Conservation (phyloP, 2,329 filamentous ascomycete genomes). For the Aspergillus sp. region DNA sequence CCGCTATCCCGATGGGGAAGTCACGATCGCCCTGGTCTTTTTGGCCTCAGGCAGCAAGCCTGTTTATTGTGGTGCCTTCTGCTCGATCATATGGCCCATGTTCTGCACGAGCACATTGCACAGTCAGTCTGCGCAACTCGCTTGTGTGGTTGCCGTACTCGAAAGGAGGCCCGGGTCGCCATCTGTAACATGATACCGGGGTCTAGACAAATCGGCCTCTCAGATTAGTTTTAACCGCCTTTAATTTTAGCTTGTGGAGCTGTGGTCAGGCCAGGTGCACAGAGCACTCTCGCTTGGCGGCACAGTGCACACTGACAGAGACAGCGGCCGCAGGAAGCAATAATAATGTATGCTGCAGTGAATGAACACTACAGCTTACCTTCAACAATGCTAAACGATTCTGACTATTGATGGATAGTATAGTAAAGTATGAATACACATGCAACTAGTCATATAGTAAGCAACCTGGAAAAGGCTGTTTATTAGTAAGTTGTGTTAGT, state of each 20-base stretch:
- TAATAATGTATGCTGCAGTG: too few species aligned
- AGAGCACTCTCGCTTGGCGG: conserved; percentile 5
- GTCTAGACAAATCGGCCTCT: not conserved
- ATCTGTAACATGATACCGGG: not conserved
- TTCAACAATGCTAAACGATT: too few species aligned
- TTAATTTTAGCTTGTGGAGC: conserved; percentile 9
- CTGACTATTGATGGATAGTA: too few species aligned
- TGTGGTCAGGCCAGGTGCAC: conserved; percentile 2
- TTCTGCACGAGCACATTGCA: not conserved
- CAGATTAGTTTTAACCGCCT: not conserved
- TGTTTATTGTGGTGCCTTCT: not conserved
- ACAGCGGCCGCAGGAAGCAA: too few species aligned
- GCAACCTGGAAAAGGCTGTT: not conserved
- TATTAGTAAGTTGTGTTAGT: not conserved
- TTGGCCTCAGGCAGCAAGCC: not conserved
- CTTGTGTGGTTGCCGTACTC: too few species aligned
- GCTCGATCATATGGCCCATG: not conserved
- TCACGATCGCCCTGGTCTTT: not conserved
- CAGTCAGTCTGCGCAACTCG: not conserved
- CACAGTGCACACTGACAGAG: not conserved
- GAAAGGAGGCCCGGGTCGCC: too few species aligned
- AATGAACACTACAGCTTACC: too few species aligned
- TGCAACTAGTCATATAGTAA: too few species aligned
- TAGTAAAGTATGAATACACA: too few species aligned
- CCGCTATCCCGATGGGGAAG: not conserved